Percentiles rank a stretch among this genome's conserved stretches.
Evolutionary conservation across 257 asterid species (phyloP).

Genomic region (Paraleonurus japonicus): DNA sequence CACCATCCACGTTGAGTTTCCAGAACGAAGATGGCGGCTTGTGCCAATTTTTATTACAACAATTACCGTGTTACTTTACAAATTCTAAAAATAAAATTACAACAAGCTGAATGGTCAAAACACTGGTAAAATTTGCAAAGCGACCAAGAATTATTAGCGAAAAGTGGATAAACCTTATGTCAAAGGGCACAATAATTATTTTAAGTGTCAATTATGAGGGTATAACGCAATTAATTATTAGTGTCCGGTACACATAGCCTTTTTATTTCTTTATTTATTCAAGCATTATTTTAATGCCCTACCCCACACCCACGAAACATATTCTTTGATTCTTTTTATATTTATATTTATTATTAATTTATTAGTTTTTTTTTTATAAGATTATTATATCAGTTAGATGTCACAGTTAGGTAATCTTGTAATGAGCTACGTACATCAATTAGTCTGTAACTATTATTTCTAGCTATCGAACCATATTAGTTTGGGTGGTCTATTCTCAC

Average conservation of each 20-base stretch:
- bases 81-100: too few relatives aligned
- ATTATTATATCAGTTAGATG: too few relatives aligned
- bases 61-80: too few relatives aligned
- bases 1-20: too few relatives aligned
- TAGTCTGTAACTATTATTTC: too few relatives aligned
- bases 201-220: conserved; percentile 24
- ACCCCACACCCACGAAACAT: conserved; percentile 15
- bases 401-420: conserved; percentile 1
- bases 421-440: too few relatives aligned
- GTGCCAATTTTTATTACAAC: too few relatives aligned
- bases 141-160: neutral
- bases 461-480: neutral
- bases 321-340: conserved; percentile 16
- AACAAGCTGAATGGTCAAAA: too few relatives aligned
- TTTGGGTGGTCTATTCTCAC: too few relatives aligned
- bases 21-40: too few relatives aligned
- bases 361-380: too few relatives aligned
- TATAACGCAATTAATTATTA: neutral
- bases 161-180: conserved; percentile 20
- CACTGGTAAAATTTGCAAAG: too few relatives aligned
- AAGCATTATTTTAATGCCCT: neutral
- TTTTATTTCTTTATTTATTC: neutral
- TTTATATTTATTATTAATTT: neutral
- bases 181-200: conserved; percentile 10
- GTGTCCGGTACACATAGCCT: neutral